phyloP scores from a whole-genome alignment of 306 rosid genomes.

The Fragaria ananassa region DNA sequence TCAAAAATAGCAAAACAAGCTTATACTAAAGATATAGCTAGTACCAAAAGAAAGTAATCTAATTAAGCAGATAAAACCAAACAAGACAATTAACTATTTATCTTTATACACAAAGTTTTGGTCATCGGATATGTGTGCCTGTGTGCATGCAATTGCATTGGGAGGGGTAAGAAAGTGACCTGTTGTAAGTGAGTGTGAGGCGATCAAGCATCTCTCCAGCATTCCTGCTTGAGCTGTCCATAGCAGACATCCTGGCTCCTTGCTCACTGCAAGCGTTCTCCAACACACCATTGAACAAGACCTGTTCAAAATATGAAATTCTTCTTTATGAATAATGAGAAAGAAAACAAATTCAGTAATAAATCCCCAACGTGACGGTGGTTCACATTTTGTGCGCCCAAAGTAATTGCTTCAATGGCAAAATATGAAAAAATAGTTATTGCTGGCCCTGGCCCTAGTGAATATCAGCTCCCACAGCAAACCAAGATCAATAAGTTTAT shows the following conservation, averaged over 20 bases:
- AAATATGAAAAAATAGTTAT: neutral
- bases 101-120: neutral
- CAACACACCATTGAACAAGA: constrained; percentile 82
- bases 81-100: neutral
- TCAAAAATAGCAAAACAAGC: neutral
- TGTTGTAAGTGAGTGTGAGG: constrained; percentile 89
- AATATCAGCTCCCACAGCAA: neutral
- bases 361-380: neutral
- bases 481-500: neutral
- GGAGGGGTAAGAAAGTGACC: constrained; percentile 45
- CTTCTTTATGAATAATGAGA: neutral
- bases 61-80: neutral
- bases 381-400: neutral
- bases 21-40: neutral
- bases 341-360: neutral
- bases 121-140: neutral
- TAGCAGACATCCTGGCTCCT: constrained; percentile 99
- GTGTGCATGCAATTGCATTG: neutral
- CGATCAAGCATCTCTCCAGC: constrained; percentile 99
- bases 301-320: constrained; percentile 39
- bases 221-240: constrained; percentile 99
- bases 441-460: neutral
- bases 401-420: neutral
- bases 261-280: constrained; percentile 99
- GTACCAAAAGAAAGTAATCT: neutral